Evolutionary conservation across 164 flowering plant species (phyloP), one percentile per base, ranked within the genome.

Genomic region (Umbilicus rupestris): DNA sequence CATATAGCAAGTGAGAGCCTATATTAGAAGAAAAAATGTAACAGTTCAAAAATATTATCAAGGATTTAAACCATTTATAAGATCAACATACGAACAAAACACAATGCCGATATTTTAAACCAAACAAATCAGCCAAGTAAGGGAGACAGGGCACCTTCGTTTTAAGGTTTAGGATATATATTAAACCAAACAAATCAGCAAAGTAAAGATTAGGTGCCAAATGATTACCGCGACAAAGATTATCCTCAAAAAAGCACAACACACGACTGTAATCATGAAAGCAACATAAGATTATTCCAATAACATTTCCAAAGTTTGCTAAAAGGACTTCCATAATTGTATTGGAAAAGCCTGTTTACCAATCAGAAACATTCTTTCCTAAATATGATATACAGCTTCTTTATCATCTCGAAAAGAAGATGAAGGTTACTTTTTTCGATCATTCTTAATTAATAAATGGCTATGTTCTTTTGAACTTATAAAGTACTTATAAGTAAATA

Each of bases 1-100:
- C 74, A 86, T 89, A 73, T 68, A 70, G 80, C 97, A 94, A 66
- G 93, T 87, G 37, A 94, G 80, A 20, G 70, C 90, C 98, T 94
- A 82, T 57, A 57, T 68, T 52, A 72, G 24, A 68, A 31, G n/a
- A 64, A 0, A 50, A 62, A 19, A 67, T 49, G 60, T 31, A 1
- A 63, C 28, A 20, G 46, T n/a, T n/a, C 26, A 20, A n/a, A 22
- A 52, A 14, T 22, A 49, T 3, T 8, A 33, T 33, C 10, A 17
- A 22, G 57, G 28, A 8, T 3, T 0, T 17, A 7, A 29, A 55
- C 15, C 60, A 55, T 55, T 26, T 26, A 0, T 55, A 55, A 55
- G 29, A 28, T 28, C 33, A 11, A 28, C 60, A 12, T 12, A 26
- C 6, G 35, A 52, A 52, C 31, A 26, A 41, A 0, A 6, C 29